phyloP scores from a whole-genome alignment of 257 asterid genomes.

The Nicotiana tomentosiformis region DNA sequence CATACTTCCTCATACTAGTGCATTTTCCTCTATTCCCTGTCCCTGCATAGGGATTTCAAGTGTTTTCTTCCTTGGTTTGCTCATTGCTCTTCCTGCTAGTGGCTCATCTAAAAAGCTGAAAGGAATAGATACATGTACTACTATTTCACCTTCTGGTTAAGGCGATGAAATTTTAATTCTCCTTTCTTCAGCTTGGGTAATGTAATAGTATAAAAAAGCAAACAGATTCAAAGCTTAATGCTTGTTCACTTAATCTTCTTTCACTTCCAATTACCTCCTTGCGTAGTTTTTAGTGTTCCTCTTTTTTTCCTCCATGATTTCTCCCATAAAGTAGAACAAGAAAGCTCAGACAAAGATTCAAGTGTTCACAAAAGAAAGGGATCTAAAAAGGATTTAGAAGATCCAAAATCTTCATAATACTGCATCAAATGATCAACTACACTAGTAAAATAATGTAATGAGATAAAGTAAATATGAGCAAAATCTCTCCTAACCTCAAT shows the following conservation, averaged over 20 bases:
- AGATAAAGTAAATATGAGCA: not conserved
- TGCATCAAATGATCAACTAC: not conserved
- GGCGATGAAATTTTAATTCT: not conserved
- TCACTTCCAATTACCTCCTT: not conserved
- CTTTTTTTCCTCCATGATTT: not conserved
- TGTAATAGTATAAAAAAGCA: not conserved
- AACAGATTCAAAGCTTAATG: not conserved
- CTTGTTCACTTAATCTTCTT: not conserved
- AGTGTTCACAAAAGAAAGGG: not conserved
- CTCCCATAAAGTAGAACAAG: not conserved
- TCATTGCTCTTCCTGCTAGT: not conserved
- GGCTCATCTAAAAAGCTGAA: not conserved
- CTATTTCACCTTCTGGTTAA: not conserved
- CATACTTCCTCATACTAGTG: not conserved
- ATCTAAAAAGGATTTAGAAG: not conserved
- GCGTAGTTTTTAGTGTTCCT: not conserved
- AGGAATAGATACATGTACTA: not conserved
- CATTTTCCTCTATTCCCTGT: no score
- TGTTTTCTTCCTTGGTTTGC: not conserved
- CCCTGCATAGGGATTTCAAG: not conserved
- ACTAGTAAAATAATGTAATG: not conserved
- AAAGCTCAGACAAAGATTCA: not conserved
- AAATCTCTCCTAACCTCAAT: slow-evolving; percentile 49
- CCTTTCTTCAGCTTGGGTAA: not conserved
- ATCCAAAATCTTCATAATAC: not conserved